Evolutionary conservation across 345 rosid genomes (phyloP), one percentile per base, ranked within the genome.

Genomic region (Acer yangbiense): DNA sequence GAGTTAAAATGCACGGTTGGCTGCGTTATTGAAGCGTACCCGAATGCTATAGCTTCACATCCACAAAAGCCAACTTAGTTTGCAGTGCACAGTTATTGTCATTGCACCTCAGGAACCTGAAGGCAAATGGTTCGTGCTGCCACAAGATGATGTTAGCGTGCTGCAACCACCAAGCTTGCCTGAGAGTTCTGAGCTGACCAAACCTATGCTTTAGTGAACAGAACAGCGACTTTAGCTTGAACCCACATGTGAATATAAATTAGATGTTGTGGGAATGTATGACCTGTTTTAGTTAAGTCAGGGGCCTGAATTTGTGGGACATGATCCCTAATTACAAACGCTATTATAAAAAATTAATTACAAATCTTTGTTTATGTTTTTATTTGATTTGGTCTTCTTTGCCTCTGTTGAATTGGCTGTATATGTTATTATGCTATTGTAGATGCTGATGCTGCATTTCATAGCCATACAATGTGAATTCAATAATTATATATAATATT

Each of bases 11-110:
- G 83, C 35, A 32, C 6, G 35, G 35, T 32, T 32, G 35, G 35
- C 35, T 32, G 35, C 0, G 35, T 32, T 32, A 35, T 35, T 35
- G 39, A 76, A 3, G 82, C 63, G 18, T 82, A 79, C 73, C 87
- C 83, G 0, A 1, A 16, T 13, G 78, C 77, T 13, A 72, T 86
- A 50, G 81, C 86, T 6, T 89, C 89, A 18, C 83, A 87, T 72
- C 90, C 89, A 1, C 65, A 70, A 44, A 76, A 76, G 65, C 85
- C 92, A 25, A 73, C 75, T 78, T 90, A 89, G 73, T 83, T 87
- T 64, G 80, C 88, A 1, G 68, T 81, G 92, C 9, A 50, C 43
- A 62, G 83, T 84, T 9, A n/a, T 43, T 9, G 80, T 89, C 62
- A 66, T 85, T 4, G 87, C 87, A 82, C 88, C 89, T 76, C 72